Evolutionary conservation across 163 green algal genomes (phyloP).

Genomic region (Volvox carteri): DNA sequence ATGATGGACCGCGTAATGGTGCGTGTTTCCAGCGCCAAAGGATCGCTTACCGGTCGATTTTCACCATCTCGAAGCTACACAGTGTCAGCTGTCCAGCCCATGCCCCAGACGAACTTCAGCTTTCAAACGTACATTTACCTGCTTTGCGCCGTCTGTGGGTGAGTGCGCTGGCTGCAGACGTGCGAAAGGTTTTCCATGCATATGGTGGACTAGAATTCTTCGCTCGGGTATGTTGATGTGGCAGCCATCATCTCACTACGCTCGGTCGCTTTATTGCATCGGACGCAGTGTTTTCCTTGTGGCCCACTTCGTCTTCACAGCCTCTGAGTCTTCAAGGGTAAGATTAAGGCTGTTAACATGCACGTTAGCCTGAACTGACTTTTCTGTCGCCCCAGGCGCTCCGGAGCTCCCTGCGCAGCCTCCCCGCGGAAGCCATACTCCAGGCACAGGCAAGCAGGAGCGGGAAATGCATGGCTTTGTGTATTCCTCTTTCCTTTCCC

Average conservation of each 20-base stretch:
- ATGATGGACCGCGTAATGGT: constrained; percentile 53
- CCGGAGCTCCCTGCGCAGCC: constrained; percentile 11
- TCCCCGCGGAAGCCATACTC: constrained; percentile 37
- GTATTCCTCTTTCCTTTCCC: too few species aligned
- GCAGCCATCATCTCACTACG: too few species aligned
- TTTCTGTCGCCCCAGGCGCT: constrained; percentile 27
- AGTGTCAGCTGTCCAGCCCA: not conserved
- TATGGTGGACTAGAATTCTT: not conserved
- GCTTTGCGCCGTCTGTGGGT: constrained; percentile 33
- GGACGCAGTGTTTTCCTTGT: constrained; percentile 51
- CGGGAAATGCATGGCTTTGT: too few species aligned
- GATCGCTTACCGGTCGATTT: not conserved
- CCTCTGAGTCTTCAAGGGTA: constrained; percentile 46
- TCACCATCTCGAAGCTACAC: not conserved
- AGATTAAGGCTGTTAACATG: not conserved
- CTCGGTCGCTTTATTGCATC: too few species aligned
- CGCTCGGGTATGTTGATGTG: too few species aligned
- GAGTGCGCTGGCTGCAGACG: not conserved
- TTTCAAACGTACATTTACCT: constrained; percentile 48
- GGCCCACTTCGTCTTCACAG: constrained; percentile 39
- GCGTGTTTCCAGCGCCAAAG: constrained; percentile 41
- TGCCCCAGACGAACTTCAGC: not conserved
- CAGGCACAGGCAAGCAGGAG: constrained; percentile 34
- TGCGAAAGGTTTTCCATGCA: not conserved
- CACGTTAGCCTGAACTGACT: not conserved